Evolutionary conservation across 305 asterid genomes (phyloP), one percentile per base, ranked within the genome.

Genomic region (Petunia hybrid): DNA sequence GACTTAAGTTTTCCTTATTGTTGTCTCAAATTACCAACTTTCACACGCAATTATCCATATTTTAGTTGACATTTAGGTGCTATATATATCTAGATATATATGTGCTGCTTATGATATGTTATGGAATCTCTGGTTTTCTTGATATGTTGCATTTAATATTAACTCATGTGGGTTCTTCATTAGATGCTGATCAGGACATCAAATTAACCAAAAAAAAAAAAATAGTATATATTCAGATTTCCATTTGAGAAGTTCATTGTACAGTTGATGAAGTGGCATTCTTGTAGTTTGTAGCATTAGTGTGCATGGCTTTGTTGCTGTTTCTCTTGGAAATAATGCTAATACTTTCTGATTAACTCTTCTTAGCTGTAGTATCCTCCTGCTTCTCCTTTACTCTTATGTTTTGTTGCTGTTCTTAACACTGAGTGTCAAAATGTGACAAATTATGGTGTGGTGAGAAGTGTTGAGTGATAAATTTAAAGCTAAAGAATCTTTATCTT

Each of bases 361-460:
- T 1, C 35, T 74, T 14, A 3, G 78, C 64, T 53, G 31, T 53
- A 38, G 38, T n/a, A 57, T 74, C 63, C 65, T 74, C 36, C 38
- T 53, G 48, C 79, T 36, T 74, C 51, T 74, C 13, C 16, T 74
- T 53, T 51, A 36, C 8, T 10, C 36, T 38, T 73, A 22, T 2
- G 8, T 36, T 74, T 13, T 53, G 38, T 53, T 8, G 16, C 8
- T 12, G 5, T 74, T 74, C 38, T 53, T 38, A 38, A 13, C 63
- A 73, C 31, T 73, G 36, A 51, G 63, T 73, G 78, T 73, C 64
- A 53, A 53, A 53, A 74, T 74, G 65, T 53, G 79, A 53, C 48
- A 36, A 74, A 38, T 74, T 48, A 38, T 53, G 62, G 62, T 43
- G 12, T 73, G 65, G 2, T 56, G 14, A 53, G 64, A 74, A 73